Conservation (phyloP, 768 basidiomycete species). For the Phallus indusiatus region DNA sequence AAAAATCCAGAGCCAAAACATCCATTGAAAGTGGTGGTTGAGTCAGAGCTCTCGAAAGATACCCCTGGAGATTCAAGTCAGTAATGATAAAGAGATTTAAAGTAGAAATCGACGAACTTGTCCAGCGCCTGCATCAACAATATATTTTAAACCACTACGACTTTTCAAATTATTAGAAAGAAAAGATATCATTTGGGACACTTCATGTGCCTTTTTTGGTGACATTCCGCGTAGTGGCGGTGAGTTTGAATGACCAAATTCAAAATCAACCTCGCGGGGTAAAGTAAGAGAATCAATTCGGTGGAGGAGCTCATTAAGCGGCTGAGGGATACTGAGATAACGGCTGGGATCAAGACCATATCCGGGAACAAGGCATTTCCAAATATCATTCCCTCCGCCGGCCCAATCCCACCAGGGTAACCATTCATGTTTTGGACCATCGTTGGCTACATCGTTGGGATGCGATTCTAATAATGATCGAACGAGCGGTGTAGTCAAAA, state of each 20-base stretch:
- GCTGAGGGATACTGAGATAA: conserved; percentile 9
- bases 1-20: conserved; percentile 61
- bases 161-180: conserved; percentile 30
- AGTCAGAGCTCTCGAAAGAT: conserved; percentile 44
- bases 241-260: background rate
- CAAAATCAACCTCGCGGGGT: conserved; percentile 1
- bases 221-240: conserved; percentile 43
- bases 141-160: conserved; percentile 24
- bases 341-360: conserved; percentile 12
- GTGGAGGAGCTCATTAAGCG: conserved; percentile 11
- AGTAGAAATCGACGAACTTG: conserved; percentile 32
- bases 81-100: background rate
- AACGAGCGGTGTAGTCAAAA: conserved; percentile 13
- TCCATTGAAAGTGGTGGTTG: conserved; percentile 26
- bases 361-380: conserved; percentile 12
- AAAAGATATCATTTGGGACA: conserved; percentile 51
- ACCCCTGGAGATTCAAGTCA: conserved; percentile 34
- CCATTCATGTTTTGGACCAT: conserved; percentile 13
- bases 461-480: conserved; percentile 33
- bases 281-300: conserved; percentile 14
- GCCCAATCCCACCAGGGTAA: conserved; percentile 21
- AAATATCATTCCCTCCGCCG: conserved; percentile 5
- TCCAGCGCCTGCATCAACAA: conserved; percentile 69
- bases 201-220: conserved; percentile 70
- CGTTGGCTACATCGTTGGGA: conserved; percentile 34